Base-by-base conservation (phyloP, 108 stramenopile genomes). In the Skeletonema potamos region DNA sequence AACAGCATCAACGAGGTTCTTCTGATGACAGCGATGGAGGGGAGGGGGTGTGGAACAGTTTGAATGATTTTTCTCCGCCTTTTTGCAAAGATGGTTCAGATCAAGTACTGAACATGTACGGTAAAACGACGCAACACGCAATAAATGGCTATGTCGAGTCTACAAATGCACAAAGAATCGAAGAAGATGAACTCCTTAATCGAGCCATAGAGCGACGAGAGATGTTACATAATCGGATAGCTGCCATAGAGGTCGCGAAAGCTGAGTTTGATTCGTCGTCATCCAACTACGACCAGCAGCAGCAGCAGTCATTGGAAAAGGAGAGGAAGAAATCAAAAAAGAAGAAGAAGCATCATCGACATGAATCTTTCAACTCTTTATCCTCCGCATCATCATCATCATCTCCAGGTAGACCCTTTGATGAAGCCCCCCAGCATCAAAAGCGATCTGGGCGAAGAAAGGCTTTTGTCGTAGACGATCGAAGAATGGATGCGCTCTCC, bases 181-280 rank as follows among this genome's bases (percentile, higher is more conserved):
- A 62, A 27, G 76, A 77, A 33, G 64, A 64, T 34, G 76, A 70
- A 43, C 56, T 77, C 1, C 68, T 77, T 43, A 62, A 70, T 44
- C 54, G 67, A 30, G 76, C 69, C 10, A 77, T 77, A 20, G 63
- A 77, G 17, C 68, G 76, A 54, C 54, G 76, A 27, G 54, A 51
- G 22, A 17, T 70, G 28, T 58, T 77, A 18, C 76, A 64, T 34
- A 55, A 77, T 70, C 68, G 76, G 5, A 69, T 77, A 8, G 10
- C 12, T 12, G 68, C 68, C 4, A 77, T 70, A 64, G 76, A 77
- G 64, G 64, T 63, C 8, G 76, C 63, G 0, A 60, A 41, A 24
- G 67, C 60, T 6, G 61, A 70, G 56, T 59, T 59, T 11, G 62
- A 20, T 4, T n/a, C 48, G 6, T 51, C 48, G 0, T 20, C 48